Percentiles rank a stretch among this genome's conserved stretches.
Evolutionary conservation across 495 filamentous ascomycete genomes (phyloP).

Genomic region (Hypoxylon subgilvum): DNA sequence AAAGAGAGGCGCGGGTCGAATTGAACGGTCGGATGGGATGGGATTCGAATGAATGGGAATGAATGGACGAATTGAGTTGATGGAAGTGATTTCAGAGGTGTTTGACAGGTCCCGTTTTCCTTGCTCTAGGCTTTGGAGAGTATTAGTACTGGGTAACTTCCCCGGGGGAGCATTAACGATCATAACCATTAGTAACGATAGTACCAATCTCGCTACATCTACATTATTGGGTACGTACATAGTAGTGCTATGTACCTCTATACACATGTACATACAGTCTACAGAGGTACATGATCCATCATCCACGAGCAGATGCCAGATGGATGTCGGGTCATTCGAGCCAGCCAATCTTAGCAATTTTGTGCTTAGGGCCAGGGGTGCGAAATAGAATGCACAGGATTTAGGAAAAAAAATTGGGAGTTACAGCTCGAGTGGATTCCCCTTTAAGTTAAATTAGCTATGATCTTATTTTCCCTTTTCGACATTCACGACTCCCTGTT

Average conservation of each 20-base stretch:
- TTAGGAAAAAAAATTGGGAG: conserved; percentile 29
- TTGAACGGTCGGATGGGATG: conserved; percentile 36
- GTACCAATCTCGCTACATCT: too few species aligned
- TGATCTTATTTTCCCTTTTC: conserved; percentile 38
- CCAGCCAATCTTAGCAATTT: conserved; percentile 39
- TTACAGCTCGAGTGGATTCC: conserved; percentile 35
- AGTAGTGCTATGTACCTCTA: not conserved
- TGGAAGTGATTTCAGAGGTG: conserved; percentile 39
- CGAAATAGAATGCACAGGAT: conserved; percentile 17
- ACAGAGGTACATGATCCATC: too few species aligned
- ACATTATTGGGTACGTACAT: not conserved
- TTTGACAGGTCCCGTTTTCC: conserved; percentile 26
- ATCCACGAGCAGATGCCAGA: conserved; percentile 28
- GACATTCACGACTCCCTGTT: conserved; percentile 8
- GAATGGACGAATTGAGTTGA: conserved; percentile 36
- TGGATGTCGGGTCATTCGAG: conserved; percentile 31
- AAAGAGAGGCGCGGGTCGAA: conserved; percentile 27
- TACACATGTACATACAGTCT: not conserved
- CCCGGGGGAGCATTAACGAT: conserved; percentile 13
- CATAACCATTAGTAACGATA: too few species aligned
- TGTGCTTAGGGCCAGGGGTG: conserved; percentile 29
- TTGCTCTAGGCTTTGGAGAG: conserved; percentile 9
- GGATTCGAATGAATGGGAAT: conserved; percentile 38
- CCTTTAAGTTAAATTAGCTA: conserved; percentile 38
- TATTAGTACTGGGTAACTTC: conserved; percentile 13